phyloP scores from a whole-genome alignment of 805 yeast species.

The Nakazawaea peltata region DNA sequence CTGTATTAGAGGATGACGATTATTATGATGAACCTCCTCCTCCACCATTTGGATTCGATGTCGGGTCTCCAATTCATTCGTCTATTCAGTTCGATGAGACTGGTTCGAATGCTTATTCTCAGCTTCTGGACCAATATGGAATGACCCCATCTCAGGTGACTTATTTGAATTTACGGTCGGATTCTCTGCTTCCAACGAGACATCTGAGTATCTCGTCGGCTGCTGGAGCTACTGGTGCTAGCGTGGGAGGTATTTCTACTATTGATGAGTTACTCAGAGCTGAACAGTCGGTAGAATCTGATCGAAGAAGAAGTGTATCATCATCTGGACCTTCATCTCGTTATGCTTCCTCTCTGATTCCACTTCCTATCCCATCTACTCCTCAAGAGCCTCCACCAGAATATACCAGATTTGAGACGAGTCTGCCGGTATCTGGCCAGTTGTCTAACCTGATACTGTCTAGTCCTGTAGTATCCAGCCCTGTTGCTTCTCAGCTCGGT shows the following conservation, averaged over 20 bases:
- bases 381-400: conserved; percentile 4
- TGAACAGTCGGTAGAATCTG: neutral
- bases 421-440: neutral
- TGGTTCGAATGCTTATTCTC: neutral
- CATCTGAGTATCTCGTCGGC: neutral
- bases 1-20: conserved; percentile 2
- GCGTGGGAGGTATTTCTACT: neutral
- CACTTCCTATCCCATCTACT: no score
- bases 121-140: neutral
- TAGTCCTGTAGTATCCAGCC: neutral
- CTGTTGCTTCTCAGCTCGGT: no score
- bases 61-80: conserved; percentile 7
- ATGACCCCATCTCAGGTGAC: no score
- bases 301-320: no score
- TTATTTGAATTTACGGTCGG: no score
- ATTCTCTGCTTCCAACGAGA: neutral
- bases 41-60: conserved; percentile 8
- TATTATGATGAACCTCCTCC: conserved; percentile 5
- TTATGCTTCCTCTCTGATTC: neutral
- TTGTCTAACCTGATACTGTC: conserved; percentile 4
- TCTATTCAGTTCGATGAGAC: neutral
- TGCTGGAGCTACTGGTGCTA: neutral
- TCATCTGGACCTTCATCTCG: neutral
- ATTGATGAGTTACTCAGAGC: conserved; percentile 6
- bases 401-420: neutral